Base-by-base conservation (phyloP, 768 basidiomycete genomes). In the Asterophora lycoperdoides region DNA sequence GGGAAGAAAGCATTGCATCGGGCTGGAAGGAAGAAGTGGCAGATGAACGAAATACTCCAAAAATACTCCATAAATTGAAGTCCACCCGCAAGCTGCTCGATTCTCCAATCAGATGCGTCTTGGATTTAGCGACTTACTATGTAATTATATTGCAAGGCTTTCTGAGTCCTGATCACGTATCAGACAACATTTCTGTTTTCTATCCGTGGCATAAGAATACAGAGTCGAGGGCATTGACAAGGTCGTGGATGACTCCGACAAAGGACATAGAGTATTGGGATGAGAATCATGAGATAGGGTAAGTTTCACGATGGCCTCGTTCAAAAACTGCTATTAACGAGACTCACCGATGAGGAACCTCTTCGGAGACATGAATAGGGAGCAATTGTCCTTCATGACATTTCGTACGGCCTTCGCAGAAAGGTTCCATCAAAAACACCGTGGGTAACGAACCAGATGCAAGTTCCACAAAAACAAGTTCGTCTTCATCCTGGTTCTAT, bases 41-140 rank as follows among this genome's bases (percentile, higher is more conserved):
- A n/a, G n/a, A 19, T 75, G 73, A 11, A 71, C 52, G n/a, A n/a
- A 20, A 75, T 58, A 4, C 50, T 51, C n/a, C n/a, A n/a, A n/a
- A n/a, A n/a, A 18, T 58, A 63, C 35, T 51, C 60, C 20, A 68
- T 36, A 23, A 61, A 65, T 10, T 58, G 48, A 13, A 68, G 56
- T 5, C 62, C 67, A 40, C 61, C 58, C 1, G 59, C 62, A 23
- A 66, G 57, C 26, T 64, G 59, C 26, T 60, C 51, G 7, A 18
- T 8, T 8, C 7, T n/a, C 17, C 20, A 17, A 28, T 13, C 13
- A n/a, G n/a, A n/a, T n/a, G n/a, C 29, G 18, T 8, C 2, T 23
- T 20, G 10, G 13, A 29, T 1, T 23, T 3, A 29, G 23, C 17
- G 6, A 23, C 48, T 19, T 23, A 58, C 57, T 28, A 58, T n/a